phyloP scores from a whole-genome alignment of 1,284 basidiomycete species.

The Entoloma clypeatum region DNA sequence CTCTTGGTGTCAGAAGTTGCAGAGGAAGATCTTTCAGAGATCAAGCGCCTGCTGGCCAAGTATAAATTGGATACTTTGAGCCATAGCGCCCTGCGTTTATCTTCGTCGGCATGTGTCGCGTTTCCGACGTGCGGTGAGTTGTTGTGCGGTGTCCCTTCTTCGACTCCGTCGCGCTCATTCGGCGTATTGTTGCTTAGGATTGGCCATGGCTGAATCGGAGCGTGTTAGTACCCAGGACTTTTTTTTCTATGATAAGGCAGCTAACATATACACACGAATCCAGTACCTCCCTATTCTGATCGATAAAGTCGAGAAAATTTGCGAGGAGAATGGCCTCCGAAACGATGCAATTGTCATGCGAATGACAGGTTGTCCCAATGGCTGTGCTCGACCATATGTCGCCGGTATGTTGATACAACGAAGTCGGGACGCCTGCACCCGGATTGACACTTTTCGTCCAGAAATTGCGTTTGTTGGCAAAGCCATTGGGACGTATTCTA shows the following conservation, averaged over 20 bases:
- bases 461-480: slow-evolving; percentile 98
- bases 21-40: slow-evolving; percentile 66
- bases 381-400: slow-evolving; percentile 92
- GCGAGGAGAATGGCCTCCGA: slow-evolving; percentile 88
- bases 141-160: neutral
- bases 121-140: slow-evolving; percentile 89
- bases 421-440: neutral
- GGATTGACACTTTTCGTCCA: slow-evolving; percentile 21
- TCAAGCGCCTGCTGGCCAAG: slow-evolving; percentile 79
- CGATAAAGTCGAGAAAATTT: slow-evolving; percentile 94
- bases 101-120: slow-evolving; percentile 92
- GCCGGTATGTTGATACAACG: slow-evolving; percentile 51
- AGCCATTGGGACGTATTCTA: slow-evolving; percentile 89
- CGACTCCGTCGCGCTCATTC: neutral
- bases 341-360: slow-evolving; percentile 97
- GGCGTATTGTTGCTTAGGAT: slow-evolving; percentile 39
- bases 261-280: slow-evolving; percentile 9
- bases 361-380: slow-evolving; percentile 97
- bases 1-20: slow-evolving; percentile 84
- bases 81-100: slow-evolving; percentile 78
- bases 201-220: slow-evolving; percentile 96
- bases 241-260: neutral
- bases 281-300: slow-evolving; percentile 92
- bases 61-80: slow-evolving; percentile 92
- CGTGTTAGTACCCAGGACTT: slow-evolving; percentile 43